Conservation (phyloP, 1,284 basidiomycete genomes). For the Cryptococcus sp. region DNA sequence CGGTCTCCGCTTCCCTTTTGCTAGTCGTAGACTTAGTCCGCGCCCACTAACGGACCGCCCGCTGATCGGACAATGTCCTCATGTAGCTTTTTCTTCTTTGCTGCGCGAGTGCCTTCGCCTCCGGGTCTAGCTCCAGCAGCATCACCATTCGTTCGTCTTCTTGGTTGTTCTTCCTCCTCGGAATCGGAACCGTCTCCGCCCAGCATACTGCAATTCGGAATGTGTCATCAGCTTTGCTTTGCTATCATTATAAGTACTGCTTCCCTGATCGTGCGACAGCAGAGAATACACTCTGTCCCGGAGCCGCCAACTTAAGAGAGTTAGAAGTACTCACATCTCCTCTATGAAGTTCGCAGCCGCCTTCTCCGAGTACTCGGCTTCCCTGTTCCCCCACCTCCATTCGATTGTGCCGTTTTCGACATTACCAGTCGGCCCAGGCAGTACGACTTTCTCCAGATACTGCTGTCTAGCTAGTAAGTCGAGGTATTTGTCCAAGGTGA, state of each 20-base stretch:
- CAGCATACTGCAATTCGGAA: slow-evolving; percentile 8
- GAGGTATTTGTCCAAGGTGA: slow-evolving; percentile 49
- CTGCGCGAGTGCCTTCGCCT: slow-evolving; percentile 8
- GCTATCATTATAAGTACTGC: too few relatives aligned
- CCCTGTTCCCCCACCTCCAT: slow-evolving; percentile 50
- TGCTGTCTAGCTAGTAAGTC: slow-evolving; percentile 40
- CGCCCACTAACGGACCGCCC: slow-evolving; percentile 31
- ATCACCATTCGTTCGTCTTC: slow-evolving; percentile 6
- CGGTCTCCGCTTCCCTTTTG: too few relatives aligned
- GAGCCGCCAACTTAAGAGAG: too few relatives aligned
- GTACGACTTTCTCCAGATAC: slow-evolving; percentile 48
- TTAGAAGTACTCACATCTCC: slow-evolving; percentile 39
- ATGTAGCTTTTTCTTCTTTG: slow-evolving; percentile 31
- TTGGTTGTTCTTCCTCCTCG: slow-evolving; percentile 27
- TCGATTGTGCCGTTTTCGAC: slow-evolving; percentile 25
- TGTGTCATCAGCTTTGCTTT: too few relatives aligned
- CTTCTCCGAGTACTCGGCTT: slow-evolving; percentile 48
- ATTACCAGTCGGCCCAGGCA: slow-evolving; percentile 14
- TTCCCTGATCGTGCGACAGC: neutral
- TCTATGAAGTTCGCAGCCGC: slow-evolving; percentile 47
- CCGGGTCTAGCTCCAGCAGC: slow-evolving; percentile 7
- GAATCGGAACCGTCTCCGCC: slow-evolving; percentile 10
- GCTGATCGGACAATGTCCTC: slow-evolving; percentile 42
- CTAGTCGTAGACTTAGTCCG: too few relatives aligned
- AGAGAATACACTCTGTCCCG: neutral